Percentiles rank a stretch among this genome's conserved stretches.
These are phyloP conservation scores for Penstemon davidsonii DNA, from an alignment of 257 asterid genomes.

Conservation along the genomic window DNA sequence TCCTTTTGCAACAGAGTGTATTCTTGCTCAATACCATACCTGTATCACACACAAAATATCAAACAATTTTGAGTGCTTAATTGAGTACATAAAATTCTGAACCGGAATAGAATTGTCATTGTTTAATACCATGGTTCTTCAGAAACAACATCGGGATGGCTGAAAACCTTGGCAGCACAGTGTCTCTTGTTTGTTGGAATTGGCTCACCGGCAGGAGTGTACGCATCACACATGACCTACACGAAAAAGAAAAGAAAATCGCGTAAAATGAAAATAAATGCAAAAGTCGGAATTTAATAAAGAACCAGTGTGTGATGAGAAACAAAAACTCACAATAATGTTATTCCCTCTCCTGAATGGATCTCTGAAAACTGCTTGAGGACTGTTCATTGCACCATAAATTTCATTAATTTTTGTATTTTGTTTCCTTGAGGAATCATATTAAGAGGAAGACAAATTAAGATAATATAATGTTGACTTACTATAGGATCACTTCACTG, in stretches of 20 bases:
- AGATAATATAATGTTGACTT: constrained; percentile 23
- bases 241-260: not conserved
- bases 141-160: constrained; percentile 63
- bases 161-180: constrained; percentile 70
- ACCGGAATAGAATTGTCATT: not conserved
- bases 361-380: constrained; percentile 90
- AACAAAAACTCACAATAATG: constrained; percentile 58
- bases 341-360: constrained; percentile 87
- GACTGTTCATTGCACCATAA: constrained; percentile 46
- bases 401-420: constrained; percentile 5
- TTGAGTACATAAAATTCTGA: not conserved
- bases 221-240: constrained; percentile 89
- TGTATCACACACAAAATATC: constrained; percentile 15
- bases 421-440: no score
- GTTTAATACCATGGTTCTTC: constrained; percentile 74
- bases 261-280: not conserved
- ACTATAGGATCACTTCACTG: constrained; percentile 94
- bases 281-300: not conserved
- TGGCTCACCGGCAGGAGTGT: constrained; percentile 91
- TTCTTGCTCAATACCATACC: constrained; percentile 99
- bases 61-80: not conserved
- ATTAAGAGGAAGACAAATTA: not conserved
- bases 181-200: constrained; percentile 84
- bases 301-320: not conserved
- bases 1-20: constrained; percentile 79